Percentiles rank a stretch among this genome's conserved stretches.
phyloP scores from a whole-genome alignment of 257 asterid species.

The Coffea canephora region DNA sequence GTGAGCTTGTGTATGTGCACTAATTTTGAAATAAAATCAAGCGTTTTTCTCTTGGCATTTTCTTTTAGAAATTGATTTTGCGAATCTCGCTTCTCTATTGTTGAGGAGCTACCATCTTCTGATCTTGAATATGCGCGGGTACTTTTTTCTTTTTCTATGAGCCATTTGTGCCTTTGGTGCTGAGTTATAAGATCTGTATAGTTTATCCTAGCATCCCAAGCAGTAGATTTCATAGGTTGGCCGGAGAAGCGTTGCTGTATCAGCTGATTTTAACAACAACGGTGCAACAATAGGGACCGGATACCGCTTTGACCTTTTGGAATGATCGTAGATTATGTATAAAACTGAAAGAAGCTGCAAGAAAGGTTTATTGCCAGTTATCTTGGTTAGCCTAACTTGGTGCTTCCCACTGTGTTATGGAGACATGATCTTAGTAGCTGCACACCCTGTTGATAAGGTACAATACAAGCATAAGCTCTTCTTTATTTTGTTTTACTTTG shows the following conservation, averaged over 20 bases:
- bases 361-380: neutral
- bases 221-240: neutral
- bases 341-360: neutral
- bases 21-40: slow-evolving; percentile 13
- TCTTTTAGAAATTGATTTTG: neutral
- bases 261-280: neutral
- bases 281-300: neutral
- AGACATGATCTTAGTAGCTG: neutral
- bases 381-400: neutral
- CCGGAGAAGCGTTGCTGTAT: neutral
- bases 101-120: neutral
- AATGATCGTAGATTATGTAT: neutral
- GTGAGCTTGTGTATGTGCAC: slow-evolving; percentile 13
- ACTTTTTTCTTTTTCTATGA: neutral
- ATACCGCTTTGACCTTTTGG: neutral
- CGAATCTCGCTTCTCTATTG: neutral
- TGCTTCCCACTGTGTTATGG: neutral
- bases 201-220: neutral
- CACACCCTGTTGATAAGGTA: neutral
- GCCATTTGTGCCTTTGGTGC: neutral
- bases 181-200: neutral
- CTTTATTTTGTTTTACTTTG: no score
- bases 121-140: neutral
- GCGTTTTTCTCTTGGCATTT: neutral
- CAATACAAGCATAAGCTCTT: neutral